Evolutionary conservation across 2,329 filamentous ascomycete genomes (phyloP).

Genomic region (Hypoxylon sp.): DNA sequence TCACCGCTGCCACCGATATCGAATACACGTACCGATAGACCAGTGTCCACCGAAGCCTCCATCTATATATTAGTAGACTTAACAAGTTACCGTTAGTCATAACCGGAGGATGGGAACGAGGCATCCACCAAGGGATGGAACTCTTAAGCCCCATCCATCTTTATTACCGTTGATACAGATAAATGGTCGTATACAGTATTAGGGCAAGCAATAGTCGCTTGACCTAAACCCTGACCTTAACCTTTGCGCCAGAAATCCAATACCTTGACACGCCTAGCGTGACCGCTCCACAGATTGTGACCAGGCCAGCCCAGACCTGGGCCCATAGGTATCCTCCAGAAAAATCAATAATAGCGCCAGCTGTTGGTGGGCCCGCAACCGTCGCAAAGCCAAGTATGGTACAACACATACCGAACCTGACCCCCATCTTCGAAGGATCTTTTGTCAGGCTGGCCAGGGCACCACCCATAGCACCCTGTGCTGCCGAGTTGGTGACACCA

Average conservation of each 20-base stretch:
- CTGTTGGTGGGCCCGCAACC: conserved; percentile 62
- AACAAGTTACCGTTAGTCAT: conserved; percentile 19
- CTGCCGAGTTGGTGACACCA: conserved; percentile 61
- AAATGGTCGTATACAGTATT: conserved; percentile 3
- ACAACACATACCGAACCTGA: conserved; percentile 63
- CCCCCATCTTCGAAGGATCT: conserved; percentile 62
- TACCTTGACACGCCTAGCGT: conserved; percentile 38
- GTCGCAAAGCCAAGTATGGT: conserved; percentile 60
- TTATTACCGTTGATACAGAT: conserved; percentile 22
- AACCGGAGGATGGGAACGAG: conserved; percentile 18
- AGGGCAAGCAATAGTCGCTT: conserved; percentile 1
- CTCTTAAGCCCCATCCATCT: conserved; percentile 1
- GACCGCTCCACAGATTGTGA: conserved; percentile 47
- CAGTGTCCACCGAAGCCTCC: conserved; percentile 10
- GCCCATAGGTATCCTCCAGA: conserved; percentile 61
- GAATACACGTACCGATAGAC: conserved; percentile 22
- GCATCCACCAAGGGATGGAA: conserved; percentile 12
- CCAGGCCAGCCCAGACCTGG: conserved; percentile 63
- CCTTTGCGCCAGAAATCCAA: conserved; percentile 36
- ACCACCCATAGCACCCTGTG: conserved; percentile 60
- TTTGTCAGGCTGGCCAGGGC: conserved; percentile 60
- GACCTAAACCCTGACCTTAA: conserved; percentile 38
- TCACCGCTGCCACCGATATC: conserved; percentile 16
- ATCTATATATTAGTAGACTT: conserved; percentile 29
- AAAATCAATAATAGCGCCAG: conserved; percentile 62